Evolutionary conservation across 176 grass and related monocot genomes (phyloP), one percentile per base, ranked within the genome.

Genomic region (Musa schizocarpa): DNA sequence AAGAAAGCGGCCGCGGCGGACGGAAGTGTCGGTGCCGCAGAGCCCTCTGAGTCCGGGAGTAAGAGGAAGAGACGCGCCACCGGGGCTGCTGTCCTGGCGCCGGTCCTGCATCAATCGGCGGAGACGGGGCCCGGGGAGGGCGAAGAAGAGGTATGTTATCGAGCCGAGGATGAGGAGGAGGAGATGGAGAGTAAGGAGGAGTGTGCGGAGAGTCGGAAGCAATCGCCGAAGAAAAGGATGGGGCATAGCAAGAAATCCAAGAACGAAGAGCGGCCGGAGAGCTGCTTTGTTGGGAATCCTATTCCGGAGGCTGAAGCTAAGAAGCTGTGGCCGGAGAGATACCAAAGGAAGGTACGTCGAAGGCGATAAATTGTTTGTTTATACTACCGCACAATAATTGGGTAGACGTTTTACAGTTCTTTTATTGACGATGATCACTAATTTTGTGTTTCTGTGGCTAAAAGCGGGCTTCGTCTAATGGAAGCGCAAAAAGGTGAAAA

Each of bases 321-420:
- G 27, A 8, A n/a, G 43, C 65, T 51, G 54, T 96, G 92, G 89
- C 89, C 92, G 1, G 69, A 92, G 2, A 80, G 89, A 66, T 96
- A 92, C 63, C 52, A 74, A 19, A 65, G 51, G 76, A 79, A 78
- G 76, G 84, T 82, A 81, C 1, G 9, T 20, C 5, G 52, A 56
- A 62, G 63, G 55, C 17, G 9, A 48, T 62, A 76, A 76, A 12
- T 52, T 6, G 8, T 29, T 71, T 13, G 50, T 69, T 58, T 71
- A 8, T 52, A 11, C 10, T 23, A 53, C 8, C 17, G n/a, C 13
- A 26, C 74, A 26, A 24, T 79, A n/a, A 11, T 50, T 75, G 49
- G 50, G 29, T 49, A 26, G 3, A 25, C 66, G 29, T 59, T 34
- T 81, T 20, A 8, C 20, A 11, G 11, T 74, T 67, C 49, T 50